Evolutionary conservation across 805 yeast species (phyloP).

Genomic region (Dipodascopsis tothii): DNA sequence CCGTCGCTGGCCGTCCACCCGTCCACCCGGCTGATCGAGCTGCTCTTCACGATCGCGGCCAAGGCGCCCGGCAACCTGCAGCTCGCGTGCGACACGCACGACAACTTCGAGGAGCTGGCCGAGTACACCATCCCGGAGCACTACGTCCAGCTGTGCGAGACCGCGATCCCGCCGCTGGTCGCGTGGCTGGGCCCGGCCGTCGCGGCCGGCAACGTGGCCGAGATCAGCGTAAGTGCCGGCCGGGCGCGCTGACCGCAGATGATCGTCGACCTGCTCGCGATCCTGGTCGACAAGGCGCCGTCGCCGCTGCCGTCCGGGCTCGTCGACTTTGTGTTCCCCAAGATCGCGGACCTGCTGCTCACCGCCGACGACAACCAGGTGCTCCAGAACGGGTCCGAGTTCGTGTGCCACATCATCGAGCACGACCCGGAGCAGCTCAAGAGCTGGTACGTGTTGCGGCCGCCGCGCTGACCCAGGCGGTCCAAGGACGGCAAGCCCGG

Average conservation of each 20-base stretch:
- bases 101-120: slow-evolving; percentile 58
- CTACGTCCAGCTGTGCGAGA: slow-evolving; percentile 25
- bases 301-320: slow-evolving; percentile 18
- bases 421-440: slow-evolving; percentile 31
- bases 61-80: slow-evolving; percentile 72
- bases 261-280: slow-evolving; percentile 13
- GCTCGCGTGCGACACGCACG: slow-evolving; percentile 57
- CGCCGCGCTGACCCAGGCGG: not conserved
- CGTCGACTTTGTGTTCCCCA: slow-evolving; percentile 18
- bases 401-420: slow-evolving; percentile 52
- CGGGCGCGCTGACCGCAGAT: slow-evolving; percentile 1
- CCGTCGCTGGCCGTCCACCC: slow-evolving; percentile 30
- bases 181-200: slow-evolving; percentile 3
- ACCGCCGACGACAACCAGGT: slow-evolving; percentile 16
- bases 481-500: slow-evolving; percentile 37
- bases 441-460: slow-evolving; percentile 2
- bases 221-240: not conserved
- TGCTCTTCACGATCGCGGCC: slow-evolving; percentile 58
- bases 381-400: slow-evolving; percentile 64
- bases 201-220: not conserved
- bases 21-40: slow-evolving; percentile 38
- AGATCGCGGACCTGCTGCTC: slow-evolving; percentile 11
- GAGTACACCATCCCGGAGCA: slow-evolving; percentile 31
- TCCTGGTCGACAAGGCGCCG: slow-evolving; percentile 18
- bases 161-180: slow-evolving; percentile 18